Conservation (phyloP, 495 filamentous ascomycete species). For the Entonaema liquescens region DNA sequence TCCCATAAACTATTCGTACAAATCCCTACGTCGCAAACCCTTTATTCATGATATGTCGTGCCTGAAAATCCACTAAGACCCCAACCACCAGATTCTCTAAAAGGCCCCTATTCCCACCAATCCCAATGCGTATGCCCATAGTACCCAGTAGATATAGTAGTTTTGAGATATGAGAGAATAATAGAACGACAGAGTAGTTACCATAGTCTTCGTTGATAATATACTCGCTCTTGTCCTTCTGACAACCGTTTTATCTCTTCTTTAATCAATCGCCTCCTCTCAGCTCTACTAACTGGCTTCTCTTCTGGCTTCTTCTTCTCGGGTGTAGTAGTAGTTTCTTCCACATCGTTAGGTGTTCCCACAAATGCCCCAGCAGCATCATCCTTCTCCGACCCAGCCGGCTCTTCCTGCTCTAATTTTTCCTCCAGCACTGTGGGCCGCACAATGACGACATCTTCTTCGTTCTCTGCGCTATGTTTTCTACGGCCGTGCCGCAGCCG, state of each 20-base stretch:
- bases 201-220: constrained; percentile 58
- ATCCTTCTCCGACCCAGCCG: constrained; percentile 20
- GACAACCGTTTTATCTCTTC: constrained; percentile 58
- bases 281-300: constrained; percentile 55
- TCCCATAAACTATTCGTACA: constrained; percentile 10
- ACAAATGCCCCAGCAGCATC: constrained; percentile 16
- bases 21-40: not conserved
- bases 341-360: constrained; percentile 38
- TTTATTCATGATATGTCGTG: constrained; percentile 20
- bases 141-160: constrained; percentile 4
- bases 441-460: constrained; percentile 43
- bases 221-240: constrained; percentile 50
- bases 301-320: constrained; percentile 33
- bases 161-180: constrained; percentile 8
- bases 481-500: constrained; percentile 8
- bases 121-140: constrained; percentile 10
- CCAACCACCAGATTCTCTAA: not conserved
- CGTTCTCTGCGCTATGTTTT: constrained; percentile 3
- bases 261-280: constrained; percentile 59
- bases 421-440: constrained; percentile 44
- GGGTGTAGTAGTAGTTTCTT: not conserved
- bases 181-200: constrained; percentile 24
- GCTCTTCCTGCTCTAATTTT: constrained; percentile 21
- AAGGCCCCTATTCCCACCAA: not conserved
- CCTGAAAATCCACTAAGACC: constrained; percentile 7